A percentile compares a stretch with the other conserved stretches of the same genome.
Evolutionary conservation across 2,329 filamentous ascomycete species (phyloP).

Genomic region (Pseudophaeomoniella oleicola): DNA sequence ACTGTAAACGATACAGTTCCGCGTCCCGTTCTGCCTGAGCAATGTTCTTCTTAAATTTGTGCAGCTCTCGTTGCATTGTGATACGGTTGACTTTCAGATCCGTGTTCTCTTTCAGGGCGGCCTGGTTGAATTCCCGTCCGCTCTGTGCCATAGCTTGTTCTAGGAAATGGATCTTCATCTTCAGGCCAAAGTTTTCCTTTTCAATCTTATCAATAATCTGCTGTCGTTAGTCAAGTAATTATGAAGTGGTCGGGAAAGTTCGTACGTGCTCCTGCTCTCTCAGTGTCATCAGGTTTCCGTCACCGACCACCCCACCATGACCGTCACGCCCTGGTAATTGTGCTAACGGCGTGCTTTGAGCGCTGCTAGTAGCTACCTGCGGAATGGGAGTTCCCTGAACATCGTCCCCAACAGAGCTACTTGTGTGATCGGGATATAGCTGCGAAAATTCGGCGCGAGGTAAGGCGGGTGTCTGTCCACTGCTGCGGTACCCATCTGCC

Average conservation of each 20-base stretch:
- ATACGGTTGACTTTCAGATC: slow-evolving; percentile 88
- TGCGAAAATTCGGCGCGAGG: slow-evolving; percentile 58
- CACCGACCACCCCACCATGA: slow-evolving; percentile 56
- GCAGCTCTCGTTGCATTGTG: slow-evolving; percentile 76
- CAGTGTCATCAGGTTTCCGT: slow-evolving; percentile 80
- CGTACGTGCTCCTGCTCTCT: slow-evolving; percentile 82
- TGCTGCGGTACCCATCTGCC: slow-evolving; percentile 46
- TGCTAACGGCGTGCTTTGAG: slow-evolving; percentile 67
- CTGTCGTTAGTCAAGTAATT: no score
- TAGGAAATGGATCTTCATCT: slow-evolving; percentile 92
- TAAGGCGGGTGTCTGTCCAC: slow-evolving; percentile 60
- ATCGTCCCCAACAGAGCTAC: slow-evolving; percentile 47
- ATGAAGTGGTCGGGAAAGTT: slow-evolving; percentile 4
- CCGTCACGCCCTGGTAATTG: slow-evolving; percentile 49
- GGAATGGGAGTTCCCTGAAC: slow-evolving; percentile 60
- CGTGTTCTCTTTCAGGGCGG: slow-evolving; percentile 84
- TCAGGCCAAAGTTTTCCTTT: slow-evolving; percentile 96
- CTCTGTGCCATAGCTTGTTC: slow-evolving; percentile 79
- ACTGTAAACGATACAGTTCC: slow-evolving; percentile 67
- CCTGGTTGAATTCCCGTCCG: slow-evolving; percentile 79
- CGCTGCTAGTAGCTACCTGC: slow-evolving; percentile 63
- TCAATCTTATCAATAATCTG: slow-evolving; percentile 81
- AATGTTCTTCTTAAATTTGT: slow-evolving; percentile 73
- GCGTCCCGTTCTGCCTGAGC: slow-evolving; percentile 72
- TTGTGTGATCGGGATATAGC: slow-evolving; percentile 49